Base-by-base conservation (phyloP, 257 asterid genomes). In the Penstemon barbatus region DNA sequence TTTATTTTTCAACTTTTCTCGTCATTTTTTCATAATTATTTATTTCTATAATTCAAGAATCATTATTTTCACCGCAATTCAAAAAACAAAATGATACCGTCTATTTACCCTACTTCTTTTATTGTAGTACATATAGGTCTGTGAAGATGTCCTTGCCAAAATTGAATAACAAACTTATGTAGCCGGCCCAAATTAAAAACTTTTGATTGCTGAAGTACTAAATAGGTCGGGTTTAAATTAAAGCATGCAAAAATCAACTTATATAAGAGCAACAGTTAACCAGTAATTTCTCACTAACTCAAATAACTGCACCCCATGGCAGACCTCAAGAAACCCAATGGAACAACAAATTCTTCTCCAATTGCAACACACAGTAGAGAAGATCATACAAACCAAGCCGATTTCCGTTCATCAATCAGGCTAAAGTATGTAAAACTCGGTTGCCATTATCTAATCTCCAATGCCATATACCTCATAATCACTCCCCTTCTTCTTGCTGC, bases 341-440 rank as follows among this genome's bases (percentile, higher is more conserved):
- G 38, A 25, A 57, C 11, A 59, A 36, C 71, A 38, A 39, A 1
- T 13, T 37, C 68, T 42, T 36, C 68, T 65, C 54, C 72, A 1
- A 19, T 57, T 51, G 33, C 38, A n/a, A 36, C 25, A 1, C 51
- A n/a, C 5, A 37, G 3, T 0, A 45, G n/a, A 55, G 51, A 61
- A 19, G 40, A 49, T 6, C 54, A 55, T 33, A 44, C 52, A 8
- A 57, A n/a, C 5, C 37, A 53, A 4, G 38, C 70, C 45, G 52
- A 65, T 11, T 78, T 68, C 25, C 81, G 76, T 8, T 52, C 75
- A 41, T 75, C 84, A 0, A 44, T 82, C 65, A 64, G 72, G 46
- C 79, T 82, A 0, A 82, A 79, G 18, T 79, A 79, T 57, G 78
- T 76, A 33, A 82, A 74, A 56, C 82, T 82, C 19, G 87, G 80